Evolutionary conservation across 495 filamentous ascomycete genomes (phyloP), one percentile per base, ranked within the genome.

Genomic region (Talaromyces ruber): DNA sequence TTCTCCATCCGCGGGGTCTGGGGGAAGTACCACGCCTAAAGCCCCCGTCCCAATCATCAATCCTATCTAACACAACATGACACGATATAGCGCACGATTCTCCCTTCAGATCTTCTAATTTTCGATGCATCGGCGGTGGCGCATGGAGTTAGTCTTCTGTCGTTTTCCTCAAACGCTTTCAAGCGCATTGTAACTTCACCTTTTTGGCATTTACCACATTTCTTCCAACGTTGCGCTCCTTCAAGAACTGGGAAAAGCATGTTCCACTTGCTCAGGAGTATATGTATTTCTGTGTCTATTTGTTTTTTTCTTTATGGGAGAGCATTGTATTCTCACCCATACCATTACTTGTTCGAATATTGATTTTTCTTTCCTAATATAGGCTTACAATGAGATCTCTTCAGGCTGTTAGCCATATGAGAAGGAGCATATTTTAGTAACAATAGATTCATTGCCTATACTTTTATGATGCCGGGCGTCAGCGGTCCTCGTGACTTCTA

Each of bases 1-100:
- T 25, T 60, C 59, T 21, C 59, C 59, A 16, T 60, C 59, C 8
- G 12, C 59, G 18, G 59, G 16, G 22, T 60, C 59, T 6, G 39
- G 43, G 8, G 59, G 59, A 7, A 60, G 59, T 11, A 60, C 59
- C 7, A 60, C 59, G 7, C 59, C 59, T 4, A 60, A 52, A 22
- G 59, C 24, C 9, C 59, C 59, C 21, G 59, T 60, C 22, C 59
- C 59, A n/a, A 60, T 60, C 50, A 60, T 51, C 25, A 60, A 60
- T 18, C 45, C 45, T 14, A 51, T 60, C 30, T 60, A 52, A 34
- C 39, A 25, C 25, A 25, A 45, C 50, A 34, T 47, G 18, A 25
- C 39, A 25, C n/a, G 39, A 45, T 60, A 34, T 18, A 3, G 1
- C n/a, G 21, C 18, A n/a, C n/a, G 14, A 47, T 47, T 6, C 14